phyloP scores from a whole-genome alignment of 2,329 filamentous ascomycete genomes.

The Helminthosporium solani region DNA sequence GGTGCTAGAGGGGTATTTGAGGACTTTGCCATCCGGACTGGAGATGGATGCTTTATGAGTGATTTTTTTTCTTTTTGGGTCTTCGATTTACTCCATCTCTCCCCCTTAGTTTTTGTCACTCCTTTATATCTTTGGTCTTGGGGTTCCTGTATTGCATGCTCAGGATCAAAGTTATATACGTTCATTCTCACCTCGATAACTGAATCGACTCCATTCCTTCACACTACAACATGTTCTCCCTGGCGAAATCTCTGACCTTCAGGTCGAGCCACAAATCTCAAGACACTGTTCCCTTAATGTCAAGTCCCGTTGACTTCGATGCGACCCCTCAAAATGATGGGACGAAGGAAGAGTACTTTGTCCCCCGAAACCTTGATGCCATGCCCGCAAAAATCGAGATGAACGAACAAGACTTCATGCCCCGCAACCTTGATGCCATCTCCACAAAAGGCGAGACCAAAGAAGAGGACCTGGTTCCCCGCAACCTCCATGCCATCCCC shows the following conservation, averaged over 20 bases:
- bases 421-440: no score
- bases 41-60: neutral
- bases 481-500: no score
- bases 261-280: slow-evolving; percentile 2
- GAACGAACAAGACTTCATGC: no score
- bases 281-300: slow-evolving; percentile 1
- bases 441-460: no score
- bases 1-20: neutral
- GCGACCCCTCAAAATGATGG: no score
- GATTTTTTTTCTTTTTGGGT: neutral
- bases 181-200: slow-evolving; percentile 12
- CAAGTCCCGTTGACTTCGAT: neutral
- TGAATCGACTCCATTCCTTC: slow-evolving; percentile 9
- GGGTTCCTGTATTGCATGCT: neutral
- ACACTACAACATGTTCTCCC: slow-evolving; percentile 10
- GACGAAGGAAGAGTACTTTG: no score
- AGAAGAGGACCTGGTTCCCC: no score
- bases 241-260: slow-evolving; percentile 8
- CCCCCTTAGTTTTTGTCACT: neutral
- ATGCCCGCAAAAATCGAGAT: no score
- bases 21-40: neutral
- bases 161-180: slow-evolving; percentile 1
- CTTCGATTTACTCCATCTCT: neutral
- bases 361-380: no score
- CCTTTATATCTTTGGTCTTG: neutral